Conservation (phyloP, 441 rosid species). For the Euphorbia celastroides region DNA sequence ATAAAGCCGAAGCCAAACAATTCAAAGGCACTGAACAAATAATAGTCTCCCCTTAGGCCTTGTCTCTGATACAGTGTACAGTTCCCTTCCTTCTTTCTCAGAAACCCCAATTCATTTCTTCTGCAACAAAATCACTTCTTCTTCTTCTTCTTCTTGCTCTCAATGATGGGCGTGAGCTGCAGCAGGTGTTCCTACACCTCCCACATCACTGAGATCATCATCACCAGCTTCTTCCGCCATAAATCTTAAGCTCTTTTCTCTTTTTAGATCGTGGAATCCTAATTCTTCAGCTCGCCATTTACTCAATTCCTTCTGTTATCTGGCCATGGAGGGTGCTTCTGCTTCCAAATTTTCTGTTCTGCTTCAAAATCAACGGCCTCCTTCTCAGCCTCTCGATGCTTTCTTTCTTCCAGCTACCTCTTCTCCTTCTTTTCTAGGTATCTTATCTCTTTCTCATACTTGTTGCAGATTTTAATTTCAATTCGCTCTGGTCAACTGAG, state of each 20-base stretch:
- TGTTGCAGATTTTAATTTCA: not conserved
- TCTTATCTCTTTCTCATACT: not conserved
- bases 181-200: slow-evolving; percentile 59
- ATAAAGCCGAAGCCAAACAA: too few relatives aligned
- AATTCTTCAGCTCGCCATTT: not conserved
- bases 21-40: not conserved
- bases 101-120: not conserved
- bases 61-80: not conserved
- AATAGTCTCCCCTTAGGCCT: too few relatives aligned
- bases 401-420: slow-evolving; percentile 49
- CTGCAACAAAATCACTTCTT: not conserved
- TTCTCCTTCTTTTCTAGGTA: slow-evolving; percentile 50
- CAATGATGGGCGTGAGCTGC: slow-evolving; percentile 63
- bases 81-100: not conserved
- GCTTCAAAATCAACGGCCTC: slow-evolving; percentile 34
- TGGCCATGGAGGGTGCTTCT: slow-evolving; percentile 6
- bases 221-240: slow-evolving; percentile 79
- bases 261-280: not conserved
- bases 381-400: slow-evolving; percentile 32
- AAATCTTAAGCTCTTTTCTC: slow-evolving; percentile 25
- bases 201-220: slow-evolving; percentile 67
- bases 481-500: not conserved
- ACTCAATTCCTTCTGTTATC: not conserved
- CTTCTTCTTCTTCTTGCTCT: slow-evolving; percentile 5
- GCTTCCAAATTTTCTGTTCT: slow-evolving; percentile 34